These are phyloP conservation scores for Mikania micrantha DNA, from an alignment of 129 eudicot species.

Conservation along the genomic window DNA sequence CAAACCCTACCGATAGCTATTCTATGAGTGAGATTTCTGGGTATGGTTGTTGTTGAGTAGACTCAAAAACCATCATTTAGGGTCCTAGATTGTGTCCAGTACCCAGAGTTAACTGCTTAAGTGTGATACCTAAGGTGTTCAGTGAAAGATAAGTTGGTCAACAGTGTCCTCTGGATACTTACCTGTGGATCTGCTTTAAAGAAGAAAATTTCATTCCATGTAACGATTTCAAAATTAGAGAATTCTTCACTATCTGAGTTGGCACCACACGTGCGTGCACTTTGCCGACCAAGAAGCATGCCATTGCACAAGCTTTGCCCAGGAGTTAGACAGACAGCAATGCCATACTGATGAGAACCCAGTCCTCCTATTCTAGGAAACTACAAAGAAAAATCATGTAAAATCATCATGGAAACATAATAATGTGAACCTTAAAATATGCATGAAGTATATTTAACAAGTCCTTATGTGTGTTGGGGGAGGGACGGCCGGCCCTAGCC, in stretches of 20 bases:
- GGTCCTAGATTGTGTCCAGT: slow-evolving; percentile 7
- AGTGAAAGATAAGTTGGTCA: slow-evolving; percentile 1
- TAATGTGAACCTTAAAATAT: slow-evolving; percentile 6
- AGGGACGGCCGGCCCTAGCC: too few relatives aligned
- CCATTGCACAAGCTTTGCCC: slow-evolving; percentile 35
- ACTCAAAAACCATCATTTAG: not conserved
- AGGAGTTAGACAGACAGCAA: slow-evolving; percentile 55
- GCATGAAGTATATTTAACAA: slow-evolving; percentile 8
- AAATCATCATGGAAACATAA: slow-evolving; percentile 18
- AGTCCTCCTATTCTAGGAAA: slow-evolving; percentile 50
- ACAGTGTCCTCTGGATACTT: slow-evolving; percentile 18
- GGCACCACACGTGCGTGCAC: slow-evolving; percentile 79
- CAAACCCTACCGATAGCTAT: too few relatives aligned
- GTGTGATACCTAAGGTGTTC: not conserved
- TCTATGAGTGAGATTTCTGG: too few relatives aligned
- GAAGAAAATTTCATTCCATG: slow-evolving; percentile 92
- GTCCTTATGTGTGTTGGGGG: too few relatives aligned
- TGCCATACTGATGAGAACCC: slow-evolving; percentile 63
- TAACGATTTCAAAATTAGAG: slow-evolving; percentile 54
- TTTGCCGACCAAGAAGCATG: slow-evolving; percentile 52
- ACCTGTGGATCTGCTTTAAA: slow-evolving; percentile 85
- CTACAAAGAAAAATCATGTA: slow-evolving; percentile 36
- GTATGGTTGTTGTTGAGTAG: too few relatives aligned
- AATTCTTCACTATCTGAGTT: slow-evolving; percentile 35
- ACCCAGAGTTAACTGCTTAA: slow-evolving; percentile 1